Evolutionary conservation across 805 yeast genomes (phyloP), one percentile per base, ranked within the genome.

Genomic region (Yarrowia bubula): DNA sequence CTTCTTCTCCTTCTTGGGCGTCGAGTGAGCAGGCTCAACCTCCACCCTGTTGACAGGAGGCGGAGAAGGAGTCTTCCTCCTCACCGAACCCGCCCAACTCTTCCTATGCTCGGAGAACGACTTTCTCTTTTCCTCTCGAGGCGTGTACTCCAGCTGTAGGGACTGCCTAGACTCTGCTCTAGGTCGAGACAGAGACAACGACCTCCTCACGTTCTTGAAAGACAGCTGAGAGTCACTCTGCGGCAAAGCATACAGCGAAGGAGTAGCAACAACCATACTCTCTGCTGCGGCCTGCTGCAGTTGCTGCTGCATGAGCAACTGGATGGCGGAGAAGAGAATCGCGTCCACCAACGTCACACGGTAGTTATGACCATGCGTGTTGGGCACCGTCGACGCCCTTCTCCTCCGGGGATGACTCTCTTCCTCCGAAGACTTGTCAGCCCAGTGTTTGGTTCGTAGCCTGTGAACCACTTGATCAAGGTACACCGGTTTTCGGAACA

Each of bases 241-340:
- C 13, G 58, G 58, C 33, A 51, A 18, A 3, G 58, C 15, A 35
- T 51, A 51, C 35, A 51, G 68, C 43, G 68, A 33, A 38, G 67
- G 48, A 9, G 69, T 55, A n/a, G 69, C 68, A 65, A 69, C 66
- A n/a, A 69, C 65, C 66, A 69, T 55, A 65, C 68, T 66, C 62
- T 69, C 66, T 38, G 71, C 70, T 0, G 58, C 58, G 9, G 61
- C 61, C 47, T 55, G 61, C 47, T 39, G 46, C 7, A 55, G 51
- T 35, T 43, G 64, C 50, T 58, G 51, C 33, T 58, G 64, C 64
- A 58, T 58, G 28, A 58, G 43, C 51, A 58, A 35, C 42, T 43
- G 50, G 35, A 58, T 43, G 33, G 64, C 50, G 11, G 64, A 58
- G 35, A 58, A 58, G 42, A 58, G 64, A 58, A 58, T 43, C 28